Evolutionary conservation across 768 basidiomycete species (phyloP).

Genomic region (Agaricus subrufescens): DNA sequence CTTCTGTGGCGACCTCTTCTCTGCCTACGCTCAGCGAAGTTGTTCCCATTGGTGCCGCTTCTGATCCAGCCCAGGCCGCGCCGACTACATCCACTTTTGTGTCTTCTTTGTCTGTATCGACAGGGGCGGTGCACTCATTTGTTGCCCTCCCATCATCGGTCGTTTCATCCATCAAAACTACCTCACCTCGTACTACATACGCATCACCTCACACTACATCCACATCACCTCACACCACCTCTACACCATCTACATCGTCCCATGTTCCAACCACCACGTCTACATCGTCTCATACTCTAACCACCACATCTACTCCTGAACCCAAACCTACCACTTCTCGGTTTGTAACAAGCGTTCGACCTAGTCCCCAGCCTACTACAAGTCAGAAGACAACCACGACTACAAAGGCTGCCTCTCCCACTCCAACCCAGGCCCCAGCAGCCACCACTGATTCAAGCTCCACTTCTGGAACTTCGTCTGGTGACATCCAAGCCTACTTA

Average conservation of each 20-base stretch:
- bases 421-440: conserved; percentile 11
- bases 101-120: not conserved
- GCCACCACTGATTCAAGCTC: conserved; percentile 12
- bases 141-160: conserved; percentile 15
- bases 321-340: not conserved
- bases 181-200: conserved; percentile 9
- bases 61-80: conserved; percentile 8
- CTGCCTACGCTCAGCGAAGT: not conserved
- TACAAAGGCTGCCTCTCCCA: conserved; percentile 9
- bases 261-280: conserved; percentile 4
- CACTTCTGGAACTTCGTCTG: conserved; percentile 21
- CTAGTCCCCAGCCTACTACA: conserved; percentile 7
- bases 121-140: conserved; percentile 9
- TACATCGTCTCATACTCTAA: conserved; percentile 8
- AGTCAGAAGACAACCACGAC: not conserved
- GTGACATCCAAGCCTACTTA: conserved; percentile 52
- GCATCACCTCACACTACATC: not conserved
- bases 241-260: not conserved
- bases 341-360: conserved; percentile 12
- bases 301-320: conserved; percentile 6
- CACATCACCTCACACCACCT: conserved; percentile 10
- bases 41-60: not conserved
- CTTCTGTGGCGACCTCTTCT: not conserved
- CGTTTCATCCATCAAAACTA: conserved; percentile 15
- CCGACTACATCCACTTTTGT: conserved; percentile 6